phyloP scores from a whole-genome alignment of 176 grass and related monocot species.

The Tillandsia leiboldiana region DNA sequence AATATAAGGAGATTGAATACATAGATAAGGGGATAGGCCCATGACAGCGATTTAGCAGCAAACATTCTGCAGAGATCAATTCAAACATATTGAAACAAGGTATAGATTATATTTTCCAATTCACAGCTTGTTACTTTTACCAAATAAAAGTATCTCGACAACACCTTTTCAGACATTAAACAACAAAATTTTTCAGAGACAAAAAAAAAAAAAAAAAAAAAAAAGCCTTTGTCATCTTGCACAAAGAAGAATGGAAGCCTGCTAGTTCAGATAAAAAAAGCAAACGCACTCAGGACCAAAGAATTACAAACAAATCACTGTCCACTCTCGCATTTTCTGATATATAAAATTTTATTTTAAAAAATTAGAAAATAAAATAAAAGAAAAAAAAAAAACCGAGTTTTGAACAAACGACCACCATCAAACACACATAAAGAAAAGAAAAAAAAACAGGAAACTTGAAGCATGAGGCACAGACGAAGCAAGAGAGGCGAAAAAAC shows the following conservation, averaged over 20 bases:
- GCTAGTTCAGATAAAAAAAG: too few species aligned
- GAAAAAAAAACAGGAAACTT: background rate
- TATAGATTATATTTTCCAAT: background rate
- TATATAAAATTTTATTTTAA: background rate
- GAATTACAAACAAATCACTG: too few species aligned
- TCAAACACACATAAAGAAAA: background rate
- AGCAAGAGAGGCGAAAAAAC: background rate
- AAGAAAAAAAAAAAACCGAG: background rate
- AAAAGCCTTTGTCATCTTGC: too few species aligned
- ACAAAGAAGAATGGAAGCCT: too few species aligned
- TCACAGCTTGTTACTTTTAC: background rate
- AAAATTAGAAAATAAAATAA: background rate
- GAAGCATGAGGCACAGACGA: too few species aligned
- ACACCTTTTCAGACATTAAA: background rate
- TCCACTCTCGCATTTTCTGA: too few species aligned
- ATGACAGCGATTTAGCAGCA: conserved; percentile 10
- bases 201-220: too few species aligned
- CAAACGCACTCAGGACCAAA: too few species aligned
- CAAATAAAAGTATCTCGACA: background rate
- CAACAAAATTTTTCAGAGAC: background rate
- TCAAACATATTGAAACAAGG: conserved; percentile 5
- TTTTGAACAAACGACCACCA: background rate
- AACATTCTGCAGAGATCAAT: conserved; percentile 21
- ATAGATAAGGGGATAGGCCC: conserved; percentile 27
- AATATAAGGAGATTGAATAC: conserved; percentile 17